These are phyloP conservation scores for Murraya paniculata DNA, from an alignment of 345 rosid species.

Conservation along the genomic window DNA sequence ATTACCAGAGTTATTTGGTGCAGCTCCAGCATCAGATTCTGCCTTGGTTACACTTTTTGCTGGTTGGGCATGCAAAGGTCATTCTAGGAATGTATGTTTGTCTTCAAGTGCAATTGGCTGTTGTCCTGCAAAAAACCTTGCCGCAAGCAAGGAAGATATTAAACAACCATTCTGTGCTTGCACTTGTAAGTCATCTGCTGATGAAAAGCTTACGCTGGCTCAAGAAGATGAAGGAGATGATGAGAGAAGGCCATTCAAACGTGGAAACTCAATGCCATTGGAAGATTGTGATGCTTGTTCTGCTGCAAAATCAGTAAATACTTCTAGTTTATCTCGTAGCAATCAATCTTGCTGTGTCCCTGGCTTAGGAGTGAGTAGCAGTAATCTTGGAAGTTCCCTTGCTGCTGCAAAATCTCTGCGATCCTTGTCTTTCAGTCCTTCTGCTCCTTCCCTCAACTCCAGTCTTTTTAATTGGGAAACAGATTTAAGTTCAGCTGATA, in stretches of 20 bases:
- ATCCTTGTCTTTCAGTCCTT: constrained; percentile 41
- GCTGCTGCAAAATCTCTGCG: constrained; percentile 52
- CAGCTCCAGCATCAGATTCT: constrained; percentile 58
- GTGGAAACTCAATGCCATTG: constrained; percentile 21
- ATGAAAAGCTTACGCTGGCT: constrained; percentile 18
- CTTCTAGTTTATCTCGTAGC: constrained; percentile 23
- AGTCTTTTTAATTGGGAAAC: constrained; percentile 63
- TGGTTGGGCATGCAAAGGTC: constrained; percentile 66
- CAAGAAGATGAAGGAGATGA: constrained; percentile 28
- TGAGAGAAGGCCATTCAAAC: constrained; percentile 32
- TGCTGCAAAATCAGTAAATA: constrained; percentile 14
- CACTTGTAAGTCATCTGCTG: constrained; percentile 14
- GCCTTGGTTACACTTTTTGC: constrained; percentile 58
- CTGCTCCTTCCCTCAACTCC: constrained; percentile 57
- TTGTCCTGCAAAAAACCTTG: constrained; percentile 37
- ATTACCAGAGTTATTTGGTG: constrained; percentile 18
- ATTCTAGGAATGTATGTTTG: constrained; percentile 37
- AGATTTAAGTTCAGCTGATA: constrained; percentile 35
- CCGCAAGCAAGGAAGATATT: constrained; percentile 21
- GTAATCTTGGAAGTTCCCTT: constrained; percentile 48
- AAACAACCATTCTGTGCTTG: constrained; percentile 22
- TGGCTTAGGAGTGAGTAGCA: constrained; percentile 47
- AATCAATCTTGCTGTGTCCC: constrained; percentile 53
- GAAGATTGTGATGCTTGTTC: constrained; percentile 26
- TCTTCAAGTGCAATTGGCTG: constrained; percentile 38